phyloP scores from a whole-genome alignment of 1,284 basidiomycete genomes.

The Moniliella sp. region DNA sequence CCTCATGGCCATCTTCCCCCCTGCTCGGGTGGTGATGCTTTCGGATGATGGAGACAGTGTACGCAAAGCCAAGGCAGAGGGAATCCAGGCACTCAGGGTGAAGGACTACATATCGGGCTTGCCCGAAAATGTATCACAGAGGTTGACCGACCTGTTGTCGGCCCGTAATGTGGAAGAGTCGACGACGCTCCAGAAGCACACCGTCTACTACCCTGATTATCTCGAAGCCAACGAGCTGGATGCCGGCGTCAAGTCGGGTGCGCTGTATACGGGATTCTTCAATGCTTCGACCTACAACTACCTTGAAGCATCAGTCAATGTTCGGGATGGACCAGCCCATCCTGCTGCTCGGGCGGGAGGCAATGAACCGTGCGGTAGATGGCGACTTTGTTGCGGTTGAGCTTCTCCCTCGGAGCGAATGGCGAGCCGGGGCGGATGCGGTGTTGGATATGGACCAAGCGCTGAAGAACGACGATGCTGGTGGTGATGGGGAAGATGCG shows the following conservation, averaged over 20 bases:
- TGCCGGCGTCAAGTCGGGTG: constrained; percentile 64
- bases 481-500: constrained; percentile 27
- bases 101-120: constrained; percentile 28
- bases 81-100: constrained; percentile 18
- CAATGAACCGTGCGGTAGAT: constrained; percentile 85
- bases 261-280: constrained; percentile 75
- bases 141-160: constrained; percentile 24
- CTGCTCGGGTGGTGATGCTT: constrained; percentile 22
- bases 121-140: constrained; percentile 8
- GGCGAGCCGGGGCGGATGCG: constrained; percentile 77
- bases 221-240: constrained; percentile 50
- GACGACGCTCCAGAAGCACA: not conserved
- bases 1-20: constrained; percentile 8
- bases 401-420: constrained; percentile 64
- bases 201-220: constrained; percentile 44
- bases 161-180: constrained; percentile 7
- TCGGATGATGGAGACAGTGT: constrained; percentile 71
- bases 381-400: constrained; percentile 83
- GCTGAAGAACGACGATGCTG: constrained; percentile 70
- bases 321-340: constrained; percentile 57
- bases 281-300: constrained; percentile 91
- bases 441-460: constrained; percentile 63
- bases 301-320: constrained; percentile 61
- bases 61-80: constrained; percentile 37
- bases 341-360: constrained; percentile 63